Percentiles rank a stretch among this genome's conserved stretches.
phyloP scores from a whole-genome alignment of 176 grass and related monocot species.

The Triticum dicoccoides region DNA sequence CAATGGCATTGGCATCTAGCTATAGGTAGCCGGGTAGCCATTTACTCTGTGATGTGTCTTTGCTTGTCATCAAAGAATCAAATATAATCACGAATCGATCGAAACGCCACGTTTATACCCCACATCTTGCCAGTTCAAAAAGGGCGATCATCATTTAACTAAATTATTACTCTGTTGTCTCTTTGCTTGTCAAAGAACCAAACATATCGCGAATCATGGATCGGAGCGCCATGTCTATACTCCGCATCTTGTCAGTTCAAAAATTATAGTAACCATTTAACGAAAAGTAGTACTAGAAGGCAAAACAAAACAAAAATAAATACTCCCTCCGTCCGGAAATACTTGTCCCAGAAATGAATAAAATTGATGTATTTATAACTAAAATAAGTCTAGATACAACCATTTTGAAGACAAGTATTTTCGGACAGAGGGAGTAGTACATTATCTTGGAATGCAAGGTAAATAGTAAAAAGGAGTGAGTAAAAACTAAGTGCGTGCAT shows the following conservation, averaged over 20 bases:
- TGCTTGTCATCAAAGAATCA: slow-evolving; percentile 15
- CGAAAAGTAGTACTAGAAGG: too few relatives aligned
- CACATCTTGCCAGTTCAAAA: not conserved
- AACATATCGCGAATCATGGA: not conserved
- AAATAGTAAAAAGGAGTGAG: not conserved
- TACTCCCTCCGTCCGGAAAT: too few relatives aligned
- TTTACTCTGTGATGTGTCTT: not conserved
- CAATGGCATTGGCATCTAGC: not conserved
- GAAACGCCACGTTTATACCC: not conserved
- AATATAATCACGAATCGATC: not conserved
- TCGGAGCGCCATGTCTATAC: not conserved
- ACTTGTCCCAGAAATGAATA: too few relatives aligned
- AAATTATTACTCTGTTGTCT: too few relatives aligned
- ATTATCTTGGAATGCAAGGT: not conserved
- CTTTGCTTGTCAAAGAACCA: not conserved
- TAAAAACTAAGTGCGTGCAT: not conserved
- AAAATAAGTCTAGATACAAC: too few relatives aligned
- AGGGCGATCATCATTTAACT: not conserved
- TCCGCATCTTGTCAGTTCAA: not conserved
- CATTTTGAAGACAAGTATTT: too few relatives aligned
- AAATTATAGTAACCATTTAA: not conserved
- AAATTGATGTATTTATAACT: too few relatives aligned
- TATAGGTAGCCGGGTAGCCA: not conserved
- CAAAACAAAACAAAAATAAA: too few relatives aligned
- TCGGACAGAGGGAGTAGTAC: too few relatives aligned